Base-by-base conservation (phyloP, 2,329 filamentous ascomycete species). In the Aspergillus candidus region DNA sequence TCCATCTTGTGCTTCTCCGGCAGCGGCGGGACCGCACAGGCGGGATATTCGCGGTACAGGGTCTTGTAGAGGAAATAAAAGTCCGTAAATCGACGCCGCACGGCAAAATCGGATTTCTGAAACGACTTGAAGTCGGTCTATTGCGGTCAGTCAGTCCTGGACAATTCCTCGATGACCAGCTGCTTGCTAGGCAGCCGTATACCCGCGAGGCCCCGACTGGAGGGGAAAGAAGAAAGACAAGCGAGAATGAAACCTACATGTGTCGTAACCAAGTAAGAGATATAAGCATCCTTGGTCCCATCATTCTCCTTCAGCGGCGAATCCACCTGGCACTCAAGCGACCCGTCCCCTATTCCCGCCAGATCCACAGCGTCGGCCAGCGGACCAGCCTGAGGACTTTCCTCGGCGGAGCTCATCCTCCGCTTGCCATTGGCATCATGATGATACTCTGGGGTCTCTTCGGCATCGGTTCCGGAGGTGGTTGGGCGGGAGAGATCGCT, bases 1-100 rank as follows among this genome's bases (percentile, higher is more conserved):
- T 95, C 89, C 87, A 98, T 95, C 70, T 94, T 94, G 75, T 97
- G 91, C 76, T 97, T 98, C 71, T 97, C 93, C 41, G 93, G 93
- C 42, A 98, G 76, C 37, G 93, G 93, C 27, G 93, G 93, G 3
- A 98, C 88, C 38, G 93, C 93, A 67, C 86, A 88, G 71, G 88
- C 87, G 47, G 89, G 88, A 59, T 88, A 97, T 65, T 96, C 90
- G 63, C 83, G 83, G 51, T 78, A 82, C 40, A 98, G 82, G 29
- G 87, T 84, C 70, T 94, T 96, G 73, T 88, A 96, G 50, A 98
- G 81, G 66, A 95, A 98, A 56, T 94, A 84, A 64, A 98, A 98
- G 72, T 98, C 93, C 56, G 91, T 97, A 71, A 96, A 98, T 60
- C 93, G 88, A 55, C 93, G 82, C 50, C 93, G 86, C 50, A 94